Evolutionary conservation across 345 rosid genomes (phyloP).

Genomic region (Euphorbia tirucalli): DNA sequence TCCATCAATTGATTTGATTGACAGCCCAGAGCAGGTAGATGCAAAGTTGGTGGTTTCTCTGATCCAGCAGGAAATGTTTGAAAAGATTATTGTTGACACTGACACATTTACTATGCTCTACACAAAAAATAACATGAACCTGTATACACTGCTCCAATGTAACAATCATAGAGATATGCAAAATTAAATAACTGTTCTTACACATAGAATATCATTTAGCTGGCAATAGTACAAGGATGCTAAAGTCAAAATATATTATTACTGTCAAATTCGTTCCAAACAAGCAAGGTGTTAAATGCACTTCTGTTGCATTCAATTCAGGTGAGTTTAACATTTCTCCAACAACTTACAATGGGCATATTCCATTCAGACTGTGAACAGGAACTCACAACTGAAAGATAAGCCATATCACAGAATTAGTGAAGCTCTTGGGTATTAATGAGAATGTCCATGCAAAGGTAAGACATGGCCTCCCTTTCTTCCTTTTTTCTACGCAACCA

Average conservation of each 20-base stretch:
- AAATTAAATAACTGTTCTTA: neutral
- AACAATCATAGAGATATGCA: neutral
- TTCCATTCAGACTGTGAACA: neutral
- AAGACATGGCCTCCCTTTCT: neutral
- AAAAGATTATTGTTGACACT: neutral
- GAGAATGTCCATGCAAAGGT: constrained; percentile 3
- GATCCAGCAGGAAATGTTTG: neutral
- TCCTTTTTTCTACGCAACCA: neutral
- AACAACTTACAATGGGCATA: neutral
- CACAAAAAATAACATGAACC: neutral
- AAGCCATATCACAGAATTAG: neutral
- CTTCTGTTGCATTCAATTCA: neutral
- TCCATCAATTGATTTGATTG: neutral
- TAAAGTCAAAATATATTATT: neutral
- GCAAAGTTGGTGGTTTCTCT: constrained; percentile 1
- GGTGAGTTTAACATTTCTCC: neutral
- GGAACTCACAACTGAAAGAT: neutral
- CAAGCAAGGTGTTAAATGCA: neutral
- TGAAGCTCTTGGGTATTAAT: neutral
- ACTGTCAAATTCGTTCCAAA: neutral
- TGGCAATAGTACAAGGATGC: neutral
- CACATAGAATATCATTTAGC: neutral
- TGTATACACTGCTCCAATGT: neutral
- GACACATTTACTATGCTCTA: neutral
- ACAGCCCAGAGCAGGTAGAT: neutral